These are phyloP conservation scores for Talaromyces sp. DNA, from an alignment of 2,329 filamentous ascomycete species.

Conservation along the genomic window DNA sequence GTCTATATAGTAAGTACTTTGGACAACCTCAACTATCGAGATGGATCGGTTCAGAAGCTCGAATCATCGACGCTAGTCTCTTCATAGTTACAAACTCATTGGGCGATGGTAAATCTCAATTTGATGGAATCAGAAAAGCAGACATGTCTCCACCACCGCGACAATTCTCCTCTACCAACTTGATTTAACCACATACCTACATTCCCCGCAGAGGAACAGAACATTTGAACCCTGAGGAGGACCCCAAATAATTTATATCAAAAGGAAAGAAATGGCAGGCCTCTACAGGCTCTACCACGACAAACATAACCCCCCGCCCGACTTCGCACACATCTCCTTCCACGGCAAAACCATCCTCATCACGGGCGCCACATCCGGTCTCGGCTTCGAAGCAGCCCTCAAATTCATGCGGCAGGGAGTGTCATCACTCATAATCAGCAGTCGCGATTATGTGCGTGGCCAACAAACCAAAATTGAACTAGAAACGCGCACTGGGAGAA, in stretches of 20 bases:
- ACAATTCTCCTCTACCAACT: not conserved
- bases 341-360: slow-evolving; percentile 49
- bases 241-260: not conserved
- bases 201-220: not conserved
- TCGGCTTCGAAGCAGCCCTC: slow-evolving; percentile 52
- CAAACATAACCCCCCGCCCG: slow-evolving; percentile 33
- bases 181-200: not conserved
- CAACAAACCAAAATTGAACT: slow-evolving; percentile 43
- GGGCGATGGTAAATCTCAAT: not conserved
- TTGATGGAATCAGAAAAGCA: not conserved
- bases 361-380: slow-evolving; percentile 52
- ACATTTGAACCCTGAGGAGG: not conserved
- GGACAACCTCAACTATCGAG: not conserved
- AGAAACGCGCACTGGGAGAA: slow-evolving; percentile 31
- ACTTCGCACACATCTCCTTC: slow-evolving; percentile 41
- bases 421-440: slow-evolving; percentile 47
- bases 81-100: not conserved
- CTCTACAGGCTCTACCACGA: slow-evolving; percentile 16
- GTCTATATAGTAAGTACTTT: no score
- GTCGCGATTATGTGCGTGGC: slow-evolving; percentile 46
- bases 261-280: slow-evolving; percentile 16
- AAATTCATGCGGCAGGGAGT: slow-evolving; percentile 48
- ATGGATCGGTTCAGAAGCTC: not conserved
- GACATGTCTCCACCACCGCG: not conserved
- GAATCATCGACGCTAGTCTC: not conserved